Evolutionary conservation across 208 protist species (phyloP).

Genomic region (Histomonas meleagridis): DNA sequence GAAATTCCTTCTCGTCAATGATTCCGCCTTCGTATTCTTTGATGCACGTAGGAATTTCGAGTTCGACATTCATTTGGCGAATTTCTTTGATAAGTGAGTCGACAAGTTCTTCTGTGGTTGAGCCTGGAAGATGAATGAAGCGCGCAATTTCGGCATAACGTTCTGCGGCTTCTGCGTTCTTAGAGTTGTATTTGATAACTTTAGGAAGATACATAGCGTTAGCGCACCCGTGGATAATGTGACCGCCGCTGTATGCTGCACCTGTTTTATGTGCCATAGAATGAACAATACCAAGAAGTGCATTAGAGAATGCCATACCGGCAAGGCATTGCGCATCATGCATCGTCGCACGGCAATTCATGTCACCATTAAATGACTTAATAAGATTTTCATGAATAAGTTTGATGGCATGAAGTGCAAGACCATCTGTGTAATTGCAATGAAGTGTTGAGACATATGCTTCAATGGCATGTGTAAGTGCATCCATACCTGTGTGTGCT

Average conservation of each 20-base stretch:
- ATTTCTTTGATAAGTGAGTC: background rate
- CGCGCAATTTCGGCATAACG: background rate
- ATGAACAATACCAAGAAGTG: conserved; percentile 51
- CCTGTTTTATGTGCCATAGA: conserved; percentile 51
- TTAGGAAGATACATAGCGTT: conserved; percentile 48
- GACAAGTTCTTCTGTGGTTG: background rate
- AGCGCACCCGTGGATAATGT: conserved; percentile 47
- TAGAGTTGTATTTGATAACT: conserved; percentile 28
- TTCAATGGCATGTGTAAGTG: conserved; percentile 52
- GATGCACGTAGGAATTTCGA: background rate
- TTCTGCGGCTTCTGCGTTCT: background rate
- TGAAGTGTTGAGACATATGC: conserved; percentile 47
- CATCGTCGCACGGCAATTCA: conserved; percentile 14
- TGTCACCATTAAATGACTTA: conserved; percentile 32
- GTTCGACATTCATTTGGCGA: background rate
- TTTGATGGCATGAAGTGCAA: conserved; percentile 46
- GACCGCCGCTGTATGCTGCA: background rate
- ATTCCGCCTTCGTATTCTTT: conserved; percentile 8
- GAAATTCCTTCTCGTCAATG: conserved; percentile 2
- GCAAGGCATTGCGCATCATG: conserved; percentile 48
- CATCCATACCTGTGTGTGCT: conserved; percentile 50
- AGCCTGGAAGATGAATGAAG: background rate
- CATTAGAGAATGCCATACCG: conserved; percentile 53
- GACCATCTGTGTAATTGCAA: conserved; percentile 43
- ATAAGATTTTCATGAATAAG: conserved; percentile 45